Percentiles rank a stretch among this genome's conserved stretches.
Evolutionary conservation across 345 rosid genomes (phyloP).

Genomic region (Eucalyptus marginata): DNA sequence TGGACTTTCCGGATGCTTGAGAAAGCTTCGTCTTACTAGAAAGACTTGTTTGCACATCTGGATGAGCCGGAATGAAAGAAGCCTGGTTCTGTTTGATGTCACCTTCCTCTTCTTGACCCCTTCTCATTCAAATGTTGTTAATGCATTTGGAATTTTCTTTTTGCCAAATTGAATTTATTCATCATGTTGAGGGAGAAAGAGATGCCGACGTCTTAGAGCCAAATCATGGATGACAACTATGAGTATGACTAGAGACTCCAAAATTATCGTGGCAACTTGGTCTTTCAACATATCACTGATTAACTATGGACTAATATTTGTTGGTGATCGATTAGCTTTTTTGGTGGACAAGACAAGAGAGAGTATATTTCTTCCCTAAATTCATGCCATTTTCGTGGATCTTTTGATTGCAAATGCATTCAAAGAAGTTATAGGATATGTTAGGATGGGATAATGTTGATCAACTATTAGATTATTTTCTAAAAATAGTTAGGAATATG

Average conservation of each 20-base stretch:
- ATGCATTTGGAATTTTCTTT: neutral
- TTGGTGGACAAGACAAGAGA: neutral
- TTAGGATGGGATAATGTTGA: neutral
- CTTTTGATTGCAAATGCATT: neutral
- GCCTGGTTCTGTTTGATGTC: neutral
- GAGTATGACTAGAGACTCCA: neutral
- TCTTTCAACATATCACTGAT: neutral
- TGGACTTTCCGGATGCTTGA: slow-evolving; percentile 65
- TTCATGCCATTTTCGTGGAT: neutral
- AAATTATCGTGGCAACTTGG: neutral
- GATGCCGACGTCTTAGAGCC: neutral
- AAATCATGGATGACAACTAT: neutral
- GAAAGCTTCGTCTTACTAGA: slow-evolving; percentile 59
- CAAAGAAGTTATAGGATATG: neutral
- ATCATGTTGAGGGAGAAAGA: neutral
- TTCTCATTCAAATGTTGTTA: neutral
- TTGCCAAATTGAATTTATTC: neutral
- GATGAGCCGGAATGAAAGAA: slow-evolving; percentile 25
- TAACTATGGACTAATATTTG: neutral
- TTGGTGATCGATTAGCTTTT: neutral
- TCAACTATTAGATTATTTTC: neutral
- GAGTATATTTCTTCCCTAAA: neutral
- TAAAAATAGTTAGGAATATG: neutral
- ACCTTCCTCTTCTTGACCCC: neutral
- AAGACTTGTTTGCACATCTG: slow-evolving; percentile 40